Base-by-base conservation (phyloP, 202 grass and related monocot species). In the Schoenoplectus triqueter region DNA sequence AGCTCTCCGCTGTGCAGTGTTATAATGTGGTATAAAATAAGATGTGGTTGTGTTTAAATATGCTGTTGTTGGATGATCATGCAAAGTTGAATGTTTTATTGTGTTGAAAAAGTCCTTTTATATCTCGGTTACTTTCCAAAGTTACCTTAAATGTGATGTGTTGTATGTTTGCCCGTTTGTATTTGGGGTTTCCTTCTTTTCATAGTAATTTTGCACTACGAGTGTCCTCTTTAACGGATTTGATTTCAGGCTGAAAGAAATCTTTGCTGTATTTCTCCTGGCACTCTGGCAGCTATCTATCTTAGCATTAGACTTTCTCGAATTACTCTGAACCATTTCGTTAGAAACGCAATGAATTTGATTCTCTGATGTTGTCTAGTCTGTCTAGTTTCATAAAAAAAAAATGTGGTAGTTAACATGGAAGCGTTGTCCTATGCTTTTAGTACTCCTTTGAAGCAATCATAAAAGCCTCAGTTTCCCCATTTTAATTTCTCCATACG, bases 1-100 rank as follows among this genome's bases (percentile, higher is more conserved):
- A 56, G 50, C 2, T 76, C 6, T 77, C 50, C 11, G 4, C 73
- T 77, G 73, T 21, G 11, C 31, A 31, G 5, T 11, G 21, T 77
- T 57, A 51, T 57, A 57, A 77, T 77, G 73, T 31, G 72, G 6
- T 20, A 76, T 31, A 31, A 31, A 72, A 42, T 78, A 54, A 71
- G 13, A 44, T 31, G 31, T 31, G 31, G 31, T 31, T 31, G 31
- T 31, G 31, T 31, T 31, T 31, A 31, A 31, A 31, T 31, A 31
- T 31, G 31, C 31, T 59, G 7, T 78, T 78, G 52, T 59, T 59
- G 31, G 52, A 78, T 78, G 52, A 59, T 44, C 10, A 50, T 41
- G 51, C 51, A 77, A 8, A 39, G 20, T 7, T 56, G 18, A 15
- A 78, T 78, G 52, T n/a, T 31, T 31, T 31, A 31, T 31, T 31